Percentiles rank a stretch among this genome's conserved stretches.
Conservation (phyloP, 306 rosid species). For the Ceratonia siliqua region DNA sequence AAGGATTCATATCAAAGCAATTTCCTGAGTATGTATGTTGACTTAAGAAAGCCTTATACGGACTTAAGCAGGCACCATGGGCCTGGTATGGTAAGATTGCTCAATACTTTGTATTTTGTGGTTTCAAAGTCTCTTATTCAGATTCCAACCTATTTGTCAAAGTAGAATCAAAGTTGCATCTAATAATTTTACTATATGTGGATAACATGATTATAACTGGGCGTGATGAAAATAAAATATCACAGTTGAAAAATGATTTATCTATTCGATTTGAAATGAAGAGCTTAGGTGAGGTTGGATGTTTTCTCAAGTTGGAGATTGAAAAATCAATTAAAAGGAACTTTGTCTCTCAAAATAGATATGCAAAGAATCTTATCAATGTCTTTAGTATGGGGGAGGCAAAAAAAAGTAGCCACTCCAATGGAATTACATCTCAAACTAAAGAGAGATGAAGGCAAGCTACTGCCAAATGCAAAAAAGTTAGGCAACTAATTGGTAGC, state of each 20-base stretch:
- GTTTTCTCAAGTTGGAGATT: not conserved
- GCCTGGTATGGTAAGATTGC: constrained; percentile 22
- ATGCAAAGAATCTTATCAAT: not conserved
- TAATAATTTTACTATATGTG: not conserved
- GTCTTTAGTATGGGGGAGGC: not conserved
- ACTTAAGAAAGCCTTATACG: too few species aligned
- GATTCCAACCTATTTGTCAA: not conserved
- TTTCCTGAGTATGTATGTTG: too few species aligned
- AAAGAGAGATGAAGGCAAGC: not conserved
- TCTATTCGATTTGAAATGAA: not conserved
- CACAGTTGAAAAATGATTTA: not conserved
- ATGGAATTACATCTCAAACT: not conserved
- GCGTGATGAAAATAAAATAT: not conserved
- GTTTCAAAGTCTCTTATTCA: not conserved
- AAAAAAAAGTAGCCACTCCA: not conserved
- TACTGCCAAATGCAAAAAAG: not conserved
- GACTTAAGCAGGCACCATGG: constrained; percentile 8
- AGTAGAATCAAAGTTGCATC: not conserved
- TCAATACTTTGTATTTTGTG: constrained; percentile 24
- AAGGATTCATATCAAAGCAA: too few species aligned
- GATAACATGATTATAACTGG: too few species aligned
- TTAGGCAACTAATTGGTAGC: not conserved
- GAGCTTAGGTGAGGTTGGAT: not conserved
- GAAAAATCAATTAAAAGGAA: not conserved
- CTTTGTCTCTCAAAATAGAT: not conserved